Conservation (phyloP, 148 eudicot species). For the Camellia sinensis region DNA sequence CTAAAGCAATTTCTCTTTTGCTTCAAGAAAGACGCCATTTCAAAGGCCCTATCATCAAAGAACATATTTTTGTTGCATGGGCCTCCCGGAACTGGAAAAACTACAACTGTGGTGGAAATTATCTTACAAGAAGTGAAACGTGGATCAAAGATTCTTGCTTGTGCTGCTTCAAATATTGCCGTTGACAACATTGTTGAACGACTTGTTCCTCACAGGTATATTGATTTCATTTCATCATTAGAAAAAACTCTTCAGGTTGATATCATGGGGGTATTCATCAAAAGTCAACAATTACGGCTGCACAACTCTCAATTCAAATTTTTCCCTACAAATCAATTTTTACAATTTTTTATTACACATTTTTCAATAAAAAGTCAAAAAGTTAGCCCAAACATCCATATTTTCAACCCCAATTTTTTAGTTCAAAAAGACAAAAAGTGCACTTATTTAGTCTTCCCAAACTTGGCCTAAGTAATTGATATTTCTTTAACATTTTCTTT, state of each 20-base stretch:
- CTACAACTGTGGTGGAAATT: slow-evolving; percentile 94
- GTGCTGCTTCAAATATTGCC: slow-evolving; percentile 99
- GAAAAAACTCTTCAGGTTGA: neutral
- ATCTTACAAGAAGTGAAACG: slow-evolving; percentile 96
- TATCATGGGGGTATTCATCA: neutral
- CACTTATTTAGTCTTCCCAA: too few relatives aligned
- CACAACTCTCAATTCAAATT: too few relatives aligned
- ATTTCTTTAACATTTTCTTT: neutral
- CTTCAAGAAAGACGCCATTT: slow-evolving; percentile 79
- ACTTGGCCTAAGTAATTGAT: too few relatives aligned
- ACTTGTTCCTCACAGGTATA: slow-evolving; percentile 81
- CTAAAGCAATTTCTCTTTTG: slow-evolving; percentile 22
- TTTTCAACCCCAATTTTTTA: too few relatives aligned
- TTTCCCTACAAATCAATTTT: too few relatives aligned
- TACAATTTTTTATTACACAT: too few relatives aligned
- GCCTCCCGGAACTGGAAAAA: slow-evolving; percentile 99
- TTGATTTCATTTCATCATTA: slow-evolving; percentile 1
- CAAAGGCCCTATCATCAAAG: slow-evolving; percentile 86
- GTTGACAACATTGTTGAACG: slow-evolving; percentile 97
- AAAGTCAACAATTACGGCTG: too few relatives aligned
- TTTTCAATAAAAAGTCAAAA: too few relatives aligned
- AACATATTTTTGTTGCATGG: slow-evolving; percentile 90
- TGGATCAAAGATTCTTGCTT: slow-evolving; percentile 96
- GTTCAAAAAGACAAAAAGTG: too few relatives aligned
- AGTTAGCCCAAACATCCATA: too few relatives aligned